These are phyloP conservation scores for Davidsoniella virescens DNA, from an alignment of 2,329 filamentous ascomycete genomes.

Conservation along the genomic window DNA sequence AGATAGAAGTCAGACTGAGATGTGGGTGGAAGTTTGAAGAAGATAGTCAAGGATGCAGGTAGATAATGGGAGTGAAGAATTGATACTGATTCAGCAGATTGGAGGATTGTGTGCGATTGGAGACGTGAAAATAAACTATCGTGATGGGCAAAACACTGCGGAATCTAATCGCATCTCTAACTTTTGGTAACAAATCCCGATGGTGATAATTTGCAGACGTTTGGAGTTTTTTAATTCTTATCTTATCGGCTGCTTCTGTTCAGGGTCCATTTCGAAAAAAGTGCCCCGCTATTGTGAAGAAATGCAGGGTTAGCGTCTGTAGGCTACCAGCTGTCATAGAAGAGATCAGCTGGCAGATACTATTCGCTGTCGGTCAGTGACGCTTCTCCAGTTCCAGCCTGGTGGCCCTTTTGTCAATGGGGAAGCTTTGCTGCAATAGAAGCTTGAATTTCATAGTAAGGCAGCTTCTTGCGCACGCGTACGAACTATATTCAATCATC, in stretches of 20 bases:
- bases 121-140: too few relatives aligned
- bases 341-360: neutral
- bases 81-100: neutral
- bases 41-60: neutral
- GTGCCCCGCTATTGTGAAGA: neutral
- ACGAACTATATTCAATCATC: neutral
- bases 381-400: conserved; percentile 6
- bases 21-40: neutral
- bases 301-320: neutral
- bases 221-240: neutral
- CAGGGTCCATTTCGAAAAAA: too few relatives aligned
- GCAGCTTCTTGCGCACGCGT: conserved; percentile 12
- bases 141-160: too few relatives aligned
- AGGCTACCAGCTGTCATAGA: neutral
- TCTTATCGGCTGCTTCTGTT: neutral
- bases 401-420: neutral
- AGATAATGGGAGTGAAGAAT: neutral
- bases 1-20: neutral
- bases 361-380: neutral
- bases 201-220: too few relatives aligned
- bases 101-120: neutral
- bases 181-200: too few relatives aligned
- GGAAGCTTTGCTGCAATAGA: conserved; percentile 4
- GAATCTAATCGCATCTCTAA: too few relatives aligned
- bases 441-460: neutral